Base-by-base conservation (phyloP, 805 yeast genomes). In the Zygoascus ofunaensis region DNA sequence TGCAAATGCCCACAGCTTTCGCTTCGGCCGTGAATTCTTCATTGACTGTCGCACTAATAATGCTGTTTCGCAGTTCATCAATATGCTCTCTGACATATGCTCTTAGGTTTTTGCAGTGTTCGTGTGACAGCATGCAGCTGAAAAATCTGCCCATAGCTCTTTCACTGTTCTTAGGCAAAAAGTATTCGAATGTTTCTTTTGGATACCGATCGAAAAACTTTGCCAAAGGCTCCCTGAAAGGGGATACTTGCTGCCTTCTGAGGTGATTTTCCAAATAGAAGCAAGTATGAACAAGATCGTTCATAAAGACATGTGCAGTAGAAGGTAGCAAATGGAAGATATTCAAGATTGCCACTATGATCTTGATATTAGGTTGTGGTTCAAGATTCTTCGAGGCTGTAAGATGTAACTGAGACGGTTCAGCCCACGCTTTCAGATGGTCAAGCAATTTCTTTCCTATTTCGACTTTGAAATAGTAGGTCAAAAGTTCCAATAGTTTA, bases 361-460 rank as follows among this genome's bases (percentile, higher is more conserved):
- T 84, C 56, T 84, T 82, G 10, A 94, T 84, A 0, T 87, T 84
- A 30, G 79, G 80, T 52, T 89, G 89, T 51, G 78, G 81, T 26
- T 77, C 82, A 45, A 94, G 72, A 47, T 84, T 95, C 52, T 81
- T 86, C 4, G 81, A 80, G 0, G 96, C 80, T 36, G 85, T 74
- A 50, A 79, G 77, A 45, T 87, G 79, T 34, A 94, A 62, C 1
- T 84, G 76, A 23, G 76, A 75, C 2, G 92, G 86, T 55, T 85
- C 89, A 0, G 97, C 94, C 95, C 96, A 89, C 0, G 97, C 95
- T 75, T 81, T 82, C 51, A 92, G 69, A 63, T 92, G 98, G 58
- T 92, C 97, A 26, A 94, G 71, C 42, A 92, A 66, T 56, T 92
- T 92, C 41, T 87, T 75, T 26, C 99, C 99, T 52, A 92, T 90